A percentile compares a stretch with the other conserved stretches of the same genome.
These are phyloP conservation scores for Thymus mandschuricus DNA, from an alignment of 257 asterid species.

Conservation along the genomic window DNA sequence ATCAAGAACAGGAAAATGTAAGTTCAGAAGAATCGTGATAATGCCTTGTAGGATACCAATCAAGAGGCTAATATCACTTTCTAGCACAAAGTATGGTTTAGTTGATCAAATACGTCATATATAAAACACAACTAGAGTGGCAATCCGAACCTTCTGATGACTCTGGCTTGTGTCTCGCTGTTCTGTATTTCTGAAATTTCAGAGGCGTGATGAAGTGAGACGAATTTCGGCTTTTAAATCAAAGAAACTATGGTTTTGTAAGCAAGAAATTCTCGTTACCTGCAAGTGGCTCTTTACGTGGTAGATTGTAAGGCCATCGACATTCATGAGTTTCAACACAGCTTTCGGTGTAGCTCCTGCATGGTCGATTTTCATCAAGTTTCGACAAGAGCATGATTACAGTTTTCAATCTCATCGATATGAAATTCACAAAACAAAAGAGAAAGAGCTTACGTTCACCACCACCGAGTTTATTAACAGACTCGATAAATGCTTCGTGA, in stretches of 20 bases:
- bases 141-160: conserved; percentile 59
- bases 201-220: conserved; percentile 27
- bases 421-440: conserved; percentile 17
- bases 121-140: conserved; percentile 11
- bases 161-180: conserved; percentile 80
- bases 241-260: neutral
- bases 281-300: conserved; percentile 95
- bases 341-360: conserved; percentile 86
- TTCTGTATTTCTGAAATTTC: conserved; percentile 75
- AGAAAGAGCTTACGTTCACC: conserved; percentile 63
- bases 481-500: conserved; percentile 75
- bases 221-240: conserved; percentile 1
- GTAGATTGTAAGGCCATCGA: conserved; percentile 76
- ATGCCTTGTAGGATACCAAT: neutral
- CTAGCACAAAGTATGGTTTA: neutral
- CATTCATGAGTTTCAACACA: conserved; percentile 80
- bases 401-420: conserved; percentile 10
- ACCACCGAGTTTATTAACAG: conserved; percentile 87
- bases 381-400: neutral
- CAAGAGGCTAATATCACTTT: neutral
- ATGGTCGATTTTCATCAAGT: conserved; percentile 7
- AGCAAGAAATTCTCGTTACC: conserved; percentile 39
- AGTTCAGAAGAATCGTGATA: neutral
- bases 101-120: neutral
- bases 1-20: conserved; percentile 1